Evolutionary conservation across 2,329 filamentous ascomycete species (phyloP).

Genomic region (Alternaria brassicae): DNA sequence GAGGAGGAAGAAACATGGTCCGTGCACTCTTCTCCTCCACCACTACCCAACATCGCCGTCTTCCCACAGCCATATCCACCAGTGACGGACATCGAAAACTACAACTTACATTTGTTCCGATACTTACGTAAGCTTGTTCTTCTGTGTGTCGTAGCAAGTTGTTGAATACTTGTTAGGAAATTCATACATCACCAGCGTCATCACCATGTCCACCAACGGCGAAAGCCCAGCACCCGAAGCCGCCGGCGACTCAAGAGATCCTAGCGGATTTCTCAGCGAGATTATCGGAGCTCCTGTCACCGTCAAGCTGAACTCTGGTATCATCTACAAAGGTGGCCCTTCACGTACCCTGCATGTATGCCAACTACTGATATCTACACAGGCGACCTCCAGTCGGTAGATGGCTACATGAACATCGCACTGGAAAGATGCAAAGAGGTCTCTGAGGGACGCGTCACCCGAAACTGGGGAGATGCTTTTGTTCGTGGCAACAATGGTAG

Average conservation of each 20-base stretch:
- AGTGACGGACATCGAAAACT: not conserved
- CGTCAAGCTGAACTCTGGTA: constrained; percentile 98
- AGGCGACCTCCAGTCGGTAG: constrained; percentile 96
- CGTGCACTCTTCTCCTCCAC: constrained; percentile 25
- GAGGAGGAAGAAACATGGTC: constrained; percentile 14
- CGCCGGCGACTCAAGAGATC: constrained; percentile 81
- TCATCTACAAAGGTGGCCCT: constrained; percentile 86
- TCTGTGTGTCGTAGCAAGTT: not conserved
- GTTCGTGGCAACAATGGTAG: constrained; percentile 94
- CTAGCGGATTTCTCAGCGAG: constrained; percentile 89
- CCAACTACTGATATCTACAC: constrained; percentile 13
- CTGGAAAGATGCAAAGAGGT: constrained; percentile 94
- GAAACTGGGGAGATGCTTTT: constrained; percentile 92
- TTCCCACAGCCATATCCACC: not conserved
- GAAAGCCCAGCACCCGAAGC: constrained; percentile 62
- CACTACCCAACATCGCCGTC: constrained; percentile 4
- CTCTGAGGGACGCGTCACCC: constrained; percentile 81
- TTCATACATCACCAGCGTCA: not conserved
- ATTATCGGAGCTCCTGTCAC: constrained; percentile 95
- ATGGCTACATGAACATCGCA: constrained; percentile 99
- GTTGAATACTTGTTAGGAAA: constrained; percentile 1
- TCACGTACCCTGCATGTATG: constrained; percentile 2
- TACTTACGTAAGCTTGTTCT: not conserved
- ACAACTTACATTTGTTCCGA: not conserved
- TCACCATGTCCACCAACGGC: constrained; percentile 65